Evolutionary conservation across 2,329 filamentous ascomycete species (phyloP).

Genomic region (Trichoderma cornu-damae): DNA sequence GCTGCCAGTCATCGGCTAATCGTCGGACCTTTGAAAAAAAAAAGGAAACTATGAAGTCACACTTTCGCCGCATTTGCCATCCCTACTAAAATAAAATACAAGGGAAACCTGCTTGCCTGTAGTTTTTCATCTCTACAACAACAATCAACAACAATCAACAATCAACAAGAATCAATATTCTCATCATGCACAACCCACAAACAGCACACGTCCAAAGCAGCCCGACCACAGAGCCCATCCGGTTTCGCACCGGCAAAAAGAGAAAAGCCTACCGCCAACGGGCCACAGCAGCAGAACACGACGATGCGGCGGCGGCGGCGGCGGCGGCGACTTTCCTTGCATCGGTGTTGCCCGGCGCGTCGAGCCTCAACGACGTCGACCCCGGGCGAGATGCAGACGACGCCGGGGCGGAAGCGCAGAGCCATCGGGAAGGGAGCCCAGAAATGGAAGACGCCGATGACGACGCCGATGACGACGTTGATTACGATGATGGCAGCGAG

Average conservation of each 20-base stretch:
- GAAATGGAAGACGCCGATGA: conserved; percentile 22
- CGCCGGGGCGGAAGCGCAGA: conserved; percentile 1
- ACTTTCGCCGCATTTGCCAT: no score
- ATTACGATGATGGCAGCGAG: conserved; percentile 18
- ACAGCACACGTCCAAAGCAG: conserved; percentile 20
- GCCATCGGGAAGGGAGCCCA: background rate
- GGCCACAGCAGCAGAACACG: conserved; percentile 16
- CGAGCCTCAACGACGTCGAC: background rate
- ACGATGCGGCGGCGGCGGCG: background rate
- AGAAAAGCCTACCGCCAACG: conserved; percentile 56
- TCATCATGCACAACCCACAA: conserved; percentile 23
- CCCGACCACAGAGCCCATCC: conserved; percentile 33
- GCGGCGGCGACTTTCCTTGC: background rate
- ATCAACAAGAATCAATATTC: no score
- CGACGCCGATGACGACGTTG: conserved; percentile 22
- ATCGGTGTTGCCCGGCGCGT: conserved; percentile 1
- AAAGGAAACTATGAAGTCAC: conserved; percentile 15
- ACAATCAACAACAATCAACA: background rate
- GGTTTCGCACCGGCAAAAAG: conserved; percentile 56
- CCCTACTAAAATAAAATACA: no score
- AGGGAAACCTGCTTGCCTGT: no score
- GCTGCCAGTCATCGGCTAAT: conserved; percentile 7
- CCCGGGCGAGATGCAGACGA: conserved; percentile 24
- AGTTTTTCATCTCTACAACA: background rate
- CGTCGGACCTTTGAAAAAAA: no score